Base-by-base conservation (phyloP, 208 protist species). In the Jaenimonas drosophilae region DNA sequence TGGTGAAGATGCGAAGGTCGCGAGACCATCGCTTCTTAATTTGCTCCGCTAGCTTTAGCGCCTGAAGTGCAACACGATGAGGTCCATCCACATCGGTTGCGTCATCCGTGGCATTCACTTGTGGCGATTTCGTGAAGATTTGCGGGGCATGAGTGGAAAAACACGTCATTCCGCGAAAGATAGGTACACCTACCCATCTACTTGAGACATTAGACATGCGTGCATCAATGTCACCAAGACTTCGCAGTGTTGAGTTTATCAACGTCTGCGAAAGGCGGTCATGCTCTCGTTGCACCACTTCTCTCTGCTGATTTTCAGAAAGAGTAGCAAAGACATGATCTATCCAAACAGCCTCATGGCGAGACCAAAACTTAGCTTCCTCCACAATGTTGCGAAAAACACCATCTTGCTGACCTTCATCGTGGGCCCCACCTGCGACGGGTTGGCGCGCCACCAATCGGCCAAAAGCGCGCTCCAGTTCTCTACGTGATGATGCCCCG, bases 261-360 rank as follows among this genome's bases (percentile, higher is more conserved):
- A n/a, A n/a, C n/a, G n/a, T n/a, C n/a, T n/a, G n/a, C n/a, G n/a
- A n/a, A n/a, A n/a, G n/a, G n/a, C n/a, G n/a, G n/a, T n/a, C n/a
- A n/a, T n/a, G n/a, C n/a, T n/a, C n/a, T n/a, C n/a, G n/a, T n/a
- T n/a, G n/a, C n/a, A n/a, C 9, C 9, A 42, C 16, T 20, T 21
- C 16, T 25, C 37, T 17, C 9, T 7, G 14, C 23, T 42, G 14
- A 7, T 11, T 6, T 21, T 6, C 23, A 24, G 50, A 39, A 30
- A 68, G 47, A 16, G 36, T 36, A 48, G 27, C 51, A 4, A 47
- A 31, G 7, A 69, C 43, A 38, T 64, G 17, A 17, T 41, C 52
- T 25, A 57, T 33, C 62, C 62, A 69, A 11, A 64, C 47, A 19
- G 60, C 49, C 28, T 62, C 42, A 32, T 69, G 62, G 4, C 47